Evolutionary conservation across 225 moss, liverwort and hornwort species (phyloP).

Genomic region (Pleurozium schreberi): DNA sequence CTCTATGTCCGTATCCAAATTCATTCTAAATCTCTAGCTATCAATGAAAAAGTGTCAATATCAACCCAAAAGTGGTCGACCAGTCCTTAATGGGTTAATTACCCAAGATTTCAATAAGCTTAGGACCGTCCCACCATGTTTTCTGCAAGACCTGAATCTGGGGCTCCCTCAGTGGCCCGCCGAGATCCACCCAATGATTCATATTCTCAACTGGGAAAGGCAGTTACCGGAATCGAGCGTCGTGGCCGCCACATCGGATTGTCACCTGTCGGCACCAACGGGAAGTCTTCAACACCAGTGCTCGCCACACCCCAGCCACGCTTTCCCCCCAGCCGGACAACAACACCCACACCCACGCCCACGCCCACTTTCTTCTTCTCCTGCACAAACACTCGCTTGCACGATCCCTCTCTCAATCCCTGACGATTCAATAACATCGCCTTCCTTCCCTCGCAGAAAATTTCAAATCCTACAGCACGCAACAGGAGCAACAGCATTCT

Average conservation of each 20-base stretch:
- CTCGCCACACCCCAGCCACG: not conserved
- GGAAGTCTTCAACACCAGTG: not conserved
- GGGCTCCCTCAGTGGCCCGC: not conserved
- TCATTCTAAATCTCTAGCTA: too few species aligned
- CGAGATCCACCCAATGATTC: not conserved
- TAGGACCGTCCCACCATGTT: too few species aligned
- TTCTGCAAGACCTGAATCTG: not conserved
- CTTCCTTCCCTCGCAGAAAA: not conserved
- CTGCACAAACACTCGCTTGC: not conserved
- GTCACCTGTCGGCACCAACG: not conserved
- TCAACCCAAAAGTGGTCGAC: too few species aligned
- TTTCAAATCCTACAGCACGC: too few species aligned
- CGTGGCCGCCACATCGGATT: slow-evolving; percentile 2
- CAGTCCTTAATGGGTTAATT: too few species aligned
- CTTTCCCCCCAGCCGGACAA: not conserved
- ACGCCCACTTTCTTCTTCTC: not conserved
- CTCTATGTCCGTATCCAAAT: too few species aligned
- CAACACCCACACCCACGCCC: not conserved
- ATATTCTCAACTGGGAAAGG: not conserved
- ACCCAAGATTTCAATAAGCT: too few species aligned
- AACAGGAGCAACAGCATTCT: not conserved
- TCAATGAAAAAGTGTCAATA: too few species aligned
- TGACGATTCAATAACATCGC: not conserved
- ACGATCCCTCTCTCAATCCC: not conserved
- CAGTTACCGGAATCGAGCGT: not conserved